Evolutionary conservation across 2,329 filamentous ascomycete species (phyloP).

Genomic region (Dryadomyces quercus-mongolicae): DNA sequence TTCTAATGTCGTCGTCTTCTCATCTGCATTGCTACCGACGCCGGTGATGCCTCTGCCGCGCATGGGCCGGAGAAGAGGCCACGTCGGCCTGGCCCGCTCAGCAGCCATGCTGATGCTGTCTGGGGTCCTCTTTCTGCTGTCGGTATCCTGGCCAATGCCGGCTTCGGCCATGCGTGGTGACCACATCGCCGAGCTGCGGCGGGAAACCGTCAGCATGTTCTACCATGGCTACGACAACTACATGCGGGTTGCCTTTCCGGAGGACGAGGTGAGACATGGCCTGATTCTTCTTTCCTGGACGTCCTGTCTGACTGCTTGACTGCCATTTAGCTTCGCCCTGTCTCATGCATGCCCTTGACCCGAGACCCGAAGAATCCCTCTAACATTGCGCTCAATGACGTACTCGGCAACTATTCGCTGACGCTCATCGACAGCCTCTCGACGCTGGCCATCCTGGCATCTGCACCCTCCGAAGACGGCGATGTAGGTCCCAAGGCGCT

Average conservation of each 20-base stretch:
- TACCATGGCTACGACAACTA: constrained; percentile 97
- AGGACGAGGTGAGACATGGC: constrained; percentile 61
- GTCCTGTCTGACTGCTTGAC: constrained; percentile 32
- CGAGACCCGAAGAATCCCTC: constrained; percentile 69
- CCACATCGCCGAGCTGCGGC: constrained; percentile 41
- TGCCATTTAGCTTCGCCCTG: constrained; percentile 60
- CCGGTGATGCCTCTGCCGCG: constrained; percentile 28
- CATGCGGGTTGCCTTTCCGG: constrained; percentile 85
- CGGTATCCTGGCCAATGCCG: constrained; percentile 25
- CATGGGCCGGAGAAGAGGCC: constrained; percentile 13
- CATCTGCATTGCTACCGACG: constrained; percentile 7
- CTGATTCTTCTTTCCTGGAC: background rate
- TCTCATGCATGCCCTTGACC: constrained; percentile 73
- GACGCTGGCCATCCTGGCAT: constrained; percentile 84
- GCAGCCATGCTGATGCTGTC: constrained; percentile 3
- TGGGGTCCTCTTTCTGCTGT: constrained; percentile 14
- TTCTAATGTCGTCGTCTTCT: background rate
- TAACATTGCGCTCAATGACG: constrained; percentile 85
- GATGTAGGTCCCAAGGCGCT: constrained; percentile 49
- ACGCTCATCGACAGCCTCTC: constrained; percentile 93
- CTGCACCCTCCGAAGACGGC: constrained; percentile 46
- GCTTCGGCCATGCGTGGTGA: constrained; percentile 41
- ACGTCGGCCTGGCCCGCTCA: background rate
- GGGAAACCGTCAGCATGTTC: constrained; percentile 66
- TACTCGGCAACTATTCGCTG: constrained; percentile 91